Base-by-base conservation (phyloP, 345 rosid species). In the Abelmoschus esculentus region DNA sequence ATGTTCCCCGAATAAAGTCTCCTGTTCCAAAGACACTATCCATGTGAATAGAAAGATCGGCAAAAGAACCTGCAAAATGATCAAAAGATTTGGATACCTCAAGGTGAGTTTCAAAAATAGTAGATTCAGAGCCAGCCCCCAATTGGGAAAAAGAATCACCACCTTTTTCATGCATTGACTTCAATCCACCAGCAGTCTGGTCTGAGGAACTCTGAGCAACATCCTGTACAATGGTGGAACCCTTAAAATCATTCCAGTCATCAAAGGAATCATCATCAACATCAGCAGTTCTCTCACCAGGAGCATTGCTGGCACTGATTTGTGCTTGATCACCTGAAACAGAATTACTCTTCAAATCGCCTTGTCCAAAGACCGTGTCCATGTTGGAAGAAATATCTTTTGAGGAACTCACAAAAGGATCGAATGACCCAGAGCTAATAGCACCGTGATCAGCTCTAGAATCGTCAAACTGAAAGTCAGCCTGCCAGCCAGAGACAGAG, bases 171-270 rank as follows among this genome's bases (percentile, higher is more conserved):
- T 76, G 72, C 7, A 14, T 9, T 55, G 83, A 62, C 40, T 22
- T 38, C 9, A 53, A 4, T 18, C 64, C 66, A 46, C 32, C 32
- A 54, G 56, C 73, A 53, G 59, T 77, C 54, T 61, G 73, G 17
- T 61, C 70, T 72, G 38, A 70, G 26, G 77, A 69, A 70, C 63
- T 38, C 40, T 18, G 69, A 62, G 63, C 57, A 77, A 78, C 72
- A 79, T 70, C 71, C 75, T 73, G 77, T 55, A 67, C 79, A 76
- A 73, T 76, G 69, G 77, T 72, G 47, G 96, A 85, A 77, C 88
- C 79, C 14, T 84, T 73, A 75, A 90, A 86, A 82, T 90, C 96
- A 83, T 84, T 85, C 98, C 93, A 89, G 19, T 69, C 63, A 67
- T 81, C 80, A 76, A 82, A 78, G 11, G 79, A 75, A 75, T 83